Evolutionary conservation across 192 early-diverging fungal species (phyloP), one percentile per base, ranked within the genome.

Genomic region (Coemansia sp.): DNA sequence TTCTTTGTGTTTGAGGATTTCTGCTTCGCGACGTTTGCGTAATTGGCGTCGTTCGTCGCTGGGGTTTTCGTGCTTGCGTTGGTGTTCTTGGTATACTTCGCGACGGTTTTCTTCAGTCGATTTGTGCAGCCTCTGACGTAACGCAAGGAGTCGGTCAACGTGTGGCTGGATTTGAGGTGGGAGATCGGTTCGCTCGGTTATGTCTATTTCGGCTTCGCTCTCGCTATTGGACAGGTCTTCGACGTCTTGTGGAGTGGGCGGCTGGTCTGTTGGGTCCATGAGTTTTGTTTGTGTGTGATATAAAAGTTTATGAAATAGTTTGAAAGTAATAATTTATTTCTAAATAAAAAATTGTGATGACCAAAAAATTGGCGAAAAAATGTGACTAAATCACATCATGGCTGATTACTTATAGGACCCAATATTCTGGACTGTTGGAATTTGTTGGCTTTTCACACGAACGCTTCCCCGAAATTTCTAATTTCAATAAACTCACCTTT

Each of bases 11-110:
- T 90, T 67, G n/a, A 94, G 72, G 33, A 90, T 90, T 59, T 94
- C 86, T 0, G 94, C 93, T 57, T 93, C 91, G 33, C 89, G 85
- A 12, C 87, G 85, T 61, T 90, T 90, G 29, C 91, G 78, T 67
- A 95, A 93, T 10, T 84, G 76, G 63, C 88, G 87, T 34, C 84
- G 84, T 42, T 91, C 86, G 41, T 89, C 84, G 29, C 85, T 72
- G 9, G 86, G 88, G 74, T 94, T 93, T 42, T 88, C 75, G 66
- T 92, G 93, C 8, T 78, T 80, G 44, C 88, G 86, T 75, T 93
- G 91, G 76, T 91, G 88, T 69, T 95, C 95, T 41, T 84, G 76
- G 80, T 89, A 89, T 20, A 92, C 82, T 51, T 94, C 93, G 47
- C 85, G 80, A n/a, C 89, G 86, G 82, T 95, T 96, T 4, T 87